Base-by-base conservation (phyloP, 495 filamentous ascomycete genomes). In the Podospora tetraspora region DNA sequence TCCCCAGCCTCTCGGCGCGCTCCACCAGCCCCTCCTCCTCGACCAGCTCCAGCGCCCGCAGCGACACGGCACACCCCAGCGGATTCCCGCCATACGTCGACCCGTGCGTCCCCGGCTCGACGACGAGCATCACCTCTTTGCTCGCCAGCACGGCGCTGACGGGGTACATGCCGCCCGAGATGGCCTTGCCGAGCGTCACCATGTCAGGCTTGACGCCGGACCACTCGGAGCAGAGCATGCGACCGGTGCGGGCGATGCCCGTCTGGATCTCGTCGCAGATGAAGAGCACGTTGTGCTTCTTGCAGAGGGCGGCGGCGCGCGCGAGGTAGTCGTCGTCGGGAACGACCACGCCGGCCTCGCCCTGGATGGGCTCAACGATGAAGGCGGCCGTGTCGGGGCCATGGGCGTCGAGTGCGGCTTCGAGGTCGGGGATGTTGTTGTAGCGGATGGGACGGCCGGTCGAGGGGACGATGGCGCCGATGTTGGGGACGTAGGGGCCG, bases 201-300 rank as follows among this genome's bases (percentile, higher is more conserved):
- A 99, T 82, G 76, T 99, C 96, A 19, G 95, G 95, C 81, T 93
- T 95, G 83, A 99, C 91, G 67, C 89, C 90, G 63, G 92, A 90
- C 93, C 96, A 97, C 78, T 98, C 89, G 73, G 89, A 89, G 83
- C 95, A 98, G 27, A 99, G 85, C 79, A 99, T 89, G 72, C 90
- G 90, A 25, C 95, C 95, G 16, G 96, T 98, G 65, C 95, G 88
- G 64, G 93, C 96, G 79, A 99, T 96, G 71, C 94, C 87, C 25
- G 96, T 99, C 79, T 99, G 95, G 75, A 99, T 97, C 86, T 99
- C 95, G 76, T 99, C 95, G 76, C 92, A 97, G 75, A 99, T 97
- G 70, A 99, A 77, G 37, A 99, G 87, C 24, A 94, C 92, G 71
- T 97, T 96, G 83, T 98, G 86, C 80, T 95, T 90, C 78, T 92